Base-by-base conservation (phyloP, 169 alveolate species). In the Theileria orientalis region DNA sequence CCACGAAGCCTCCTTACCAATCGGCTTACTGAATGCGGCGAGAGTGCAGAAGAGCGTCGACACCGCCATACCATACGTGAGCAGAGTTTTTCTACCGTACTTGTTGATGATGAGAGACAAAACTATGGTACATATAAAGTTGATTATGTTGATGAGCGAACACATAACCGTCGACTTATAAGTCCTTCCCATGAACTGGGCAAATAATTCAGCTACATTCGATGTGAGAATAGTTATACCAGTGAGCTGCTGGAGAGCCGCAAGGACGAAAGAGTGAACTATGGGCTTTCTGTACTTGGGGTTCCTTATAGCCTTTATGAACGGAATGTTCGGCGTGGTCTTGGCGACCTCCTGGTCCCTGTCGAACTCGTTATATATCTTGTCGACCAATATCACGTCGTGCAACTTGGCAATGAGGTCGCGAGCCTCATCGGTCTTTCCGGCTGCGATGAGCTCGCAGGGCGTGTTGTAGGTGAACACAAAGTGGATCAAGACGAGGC, bases 181-280 rank as follows among this genome's bases (percentile, higher is more conserved):
- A 7, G 90, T 29, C 2, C 79, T 69, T 7, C 80, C 83, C 83
- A 90, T 68, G 57, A 78, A 73, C 33, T 69, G 82, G 41, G 83
- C 69, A 68, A 90, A 92, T 35, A 92, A 71, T 67, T 83, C 89
- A 70, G 93, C 91, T 37, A 94, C 86, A 61, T 88, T 88, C 3
- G 96, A 86, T 0, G 92, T 90, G 52, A 92, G 72, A 13, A 92
- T 90, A 49, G 90, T 90, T 19, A 92, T 92, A 19, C 96, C 96
- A 1, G 94, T 84, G 51, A 92, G 76, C 66, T 92, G 96, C 60
- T 91, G 96, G 66, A 92, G 60, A 6, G 90, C 84, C 0, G 94
- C 79, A 16, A 92, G 82, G 9, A 92, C 77, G 59, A 84, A 87
- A 0, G 87, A 88, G 3, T 91, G 68, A 25, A 92, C 41, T 8